Conservation (phyloP, 2,329 filamentous ascomycete genomes). For the Clathrospora elynae region DNA sequence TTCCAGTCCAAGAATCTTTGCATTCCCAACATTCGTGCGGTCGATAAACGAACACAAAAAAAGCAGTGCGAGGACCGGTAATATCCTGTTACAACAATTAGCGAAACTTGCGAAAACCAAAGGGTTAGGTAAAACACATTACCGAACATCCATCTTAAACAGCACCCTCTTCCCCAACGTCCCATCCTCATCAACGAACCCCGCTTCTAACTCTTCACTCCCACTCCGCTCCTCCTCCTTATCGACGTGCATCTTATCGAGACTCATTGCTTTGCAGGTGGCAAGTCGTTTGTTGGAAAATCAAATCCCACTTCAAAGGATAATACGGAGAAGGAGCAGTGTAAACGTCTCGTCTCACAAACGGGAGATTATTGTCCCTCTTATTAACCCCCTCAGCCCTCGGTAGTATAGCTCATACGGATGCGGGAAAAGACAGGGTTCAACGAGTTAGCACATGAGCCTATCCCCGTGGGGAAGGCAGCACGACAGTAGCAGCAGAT, state of each 20-base stretch:
- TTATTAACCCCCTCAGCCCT: too few relatives aligned
- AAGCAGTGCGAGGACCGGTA: conserved; percentile 66
- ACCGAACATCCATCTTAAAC: conserved; percentile 61
- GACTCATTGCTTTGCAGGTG: conserved; percentile 7
- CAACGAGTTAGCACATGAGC: background rate
- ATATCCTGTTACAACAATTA: conserved; percentile 53
- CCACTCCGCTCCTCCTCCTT: conserved; percentile 27
- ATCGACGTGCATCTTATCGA: conserved; percentile 34
- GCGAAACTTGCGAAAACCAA: background rate
- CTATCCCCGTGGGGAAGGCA: too few relatives aligned
- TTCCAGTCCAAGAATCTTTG: conserved; percentile 68
- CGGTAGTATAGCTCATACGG: too few relatives aligned
- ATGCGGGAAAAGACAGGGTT: too few relatives aligned
- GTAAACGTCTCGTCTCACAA: too few relatives aligned
- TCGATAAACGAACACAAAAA: conserved; percentile 70
- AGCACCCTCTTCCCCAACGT: conserved; percentile 48
- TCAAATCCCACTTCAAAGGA: background rate
- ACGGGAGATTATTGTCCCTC: too few relatives aligned
- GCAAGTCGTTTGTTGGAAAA: background rate
- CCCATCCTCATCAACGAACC: conserved; percentile 12
- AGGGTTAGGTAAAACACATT: too few relatives aligned
- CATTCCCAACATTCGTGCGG: conserved; percentile 75
- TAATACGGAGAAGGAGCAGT: background rate
- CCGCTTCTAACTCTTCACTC: conserved; percentile 25
- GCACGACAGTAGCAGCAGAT: too few relatives aligned